Evolutionary conservation across 1,139 yeast genomes (phyloP), one percentile per base, ranked within the genome.

Genomic region (Debaryomyces psychrophilus): DNA sequence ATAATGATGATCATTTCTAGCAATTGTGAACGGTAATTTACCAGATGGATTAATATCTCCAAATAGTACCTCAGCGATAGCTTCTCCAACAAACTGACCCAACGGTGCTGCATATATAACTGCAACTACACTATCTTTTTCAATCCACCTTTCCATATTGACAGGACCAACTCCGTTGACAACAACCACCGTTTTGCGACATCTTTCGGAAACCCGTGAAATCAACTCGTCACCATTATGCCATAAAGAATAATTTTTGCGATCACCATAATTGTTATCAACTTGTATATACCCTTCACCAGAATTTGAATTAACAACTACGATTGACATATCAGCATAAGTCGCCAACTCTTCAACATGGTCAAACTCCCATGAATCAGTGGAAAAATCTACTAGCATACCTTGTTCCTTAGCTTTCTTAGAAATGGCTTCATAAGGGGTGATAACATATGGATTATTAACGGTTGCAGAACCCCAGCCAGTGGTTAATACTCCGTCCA

Each of bases 31-130:
- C 0, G 88, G 87, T 40, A 83, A 67, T 52, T 78, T 75, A 2
- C 87, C 88, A 17, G 84, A 78, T 6, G 87, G 87, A 52, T 79
- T 79, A 18, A 67, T 69, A 35, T 78, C 83, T 1, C 88, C 88
- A 63, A 81, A 83, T 11, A 73, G 52, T 0, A 73, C 71, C 43
- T 73, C 77, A 1, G 76, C 69, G 23, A 73, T 56, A 1, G 76
- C 76, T 44, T 67, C 62, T 2, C 77, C 78, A 26, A 66, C 68
- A 51, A 67, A 80, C 57, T 83, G 85, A 20, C 87, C 87, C 44
- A 79, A 70, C 4, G 86, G 85, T 9, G 83, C 76, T 5, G 82
- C 68, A 56, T 69, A 80, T 15, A 83, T 48, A 4, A 82, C 83
- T 1, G 76, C 87, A 28, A 80, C 82, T 34, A 82, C 76, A 55